Conservation (phyloP, 208 protist genomes). For the Acanthamoeba culbertsoni region DNA sequence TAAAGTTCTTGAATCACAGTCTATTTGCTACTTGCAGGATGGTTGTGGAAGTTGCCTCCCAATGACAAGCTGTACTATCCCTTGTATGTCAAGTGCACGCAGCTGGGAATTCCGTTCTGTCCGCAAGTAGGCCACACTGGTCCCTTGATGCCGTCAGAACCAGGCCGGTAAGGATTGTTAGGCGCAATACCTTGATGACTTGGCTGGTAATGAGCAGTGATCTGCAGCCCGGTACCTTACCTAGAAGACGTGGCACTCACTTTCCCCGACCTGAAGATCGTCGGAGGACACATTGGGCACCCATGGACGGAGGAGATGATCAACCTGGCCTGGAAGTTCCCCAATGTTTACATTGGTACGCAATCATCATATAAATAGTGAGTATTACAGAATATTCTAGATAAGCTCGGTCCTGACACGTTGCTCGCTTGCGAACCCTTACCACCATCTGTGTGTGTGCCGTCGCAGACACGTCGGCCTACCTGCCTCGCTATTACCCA, state of each 20-base stretch:
- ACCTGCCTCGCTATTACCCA: conserved; percentile 49
- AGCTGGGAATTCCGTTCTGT: conserved; percentile 65
- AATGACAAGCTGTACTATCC: conserved; percentile 68
- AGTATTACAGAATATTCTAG: too few species aligned
- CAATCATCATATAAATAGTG: too few species aligned
- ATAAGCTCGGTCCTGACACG: too few species aligned
- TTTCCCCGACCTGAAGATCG: conserved; percentile 67
- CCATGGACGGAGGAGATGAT: conserved; percentile 71
- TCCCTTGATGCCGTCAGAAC: conserved; percentile 59
- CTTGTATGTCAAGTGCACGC: conserved; percentile 56
- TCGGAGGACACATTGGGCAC: conserved; percentile 64
- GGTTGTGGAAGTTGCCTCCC: conserved; percentile 66
- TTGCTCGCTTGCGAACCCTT: background rate
- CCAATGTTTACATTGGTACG: conserved; percentile 65
- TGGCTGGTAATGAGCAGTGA: background rate
- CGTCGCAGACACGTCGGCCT: conserved; percentile 48
- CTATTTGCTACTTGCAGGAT: background rate
- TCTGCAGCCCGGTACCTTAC: conserved; percentile 55
- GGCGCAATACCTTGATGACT: background rate
- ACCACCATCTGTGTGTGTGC: background rate
- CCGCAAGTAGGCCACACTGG: conserved; percentile 62
- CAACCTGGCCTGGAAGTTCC: conserved; percentile 57
- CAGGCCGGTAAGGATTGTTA: conserved; percentile 26
- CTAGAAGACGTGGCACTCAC: conserved; percentile 61
- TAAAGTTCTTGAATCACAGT: background rate